Percentiles rank a stretch among this genome's conserved stretches.
phyloP scores from a whole-genome alignment of 306 rosid species.

The Corylus americana region DNA sequence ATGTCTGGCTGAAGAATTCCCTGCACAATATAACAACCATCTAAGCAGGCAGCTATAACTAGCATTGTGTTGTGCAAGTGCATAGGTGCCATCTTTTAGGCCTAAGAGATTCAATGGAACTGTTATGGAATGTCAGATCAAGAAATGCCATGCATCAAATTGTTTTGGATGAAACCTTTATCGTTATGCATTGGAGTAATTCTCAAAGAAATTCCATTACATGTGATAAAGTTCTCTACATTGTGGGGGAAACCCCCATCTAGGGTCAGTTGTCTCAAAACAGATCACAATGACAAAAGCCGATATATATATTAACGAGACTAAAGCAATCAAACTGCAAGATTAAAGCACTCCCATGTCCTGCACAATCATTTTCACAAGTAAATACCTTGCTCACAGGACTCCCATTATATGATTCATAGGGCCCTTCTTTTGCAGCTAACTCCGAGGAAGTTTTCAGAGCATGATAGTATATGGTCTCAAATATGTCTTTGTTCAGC shows the following conservation, averaged over 20 bases:
- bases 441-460: conserved; percentile 70
- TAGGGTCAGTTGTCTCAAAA: not conserved
- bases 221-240: not conserved
- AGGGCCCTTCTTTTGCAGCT: conserved; percentile 77
- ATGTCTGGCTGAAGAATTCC: conserved; percentile 89
- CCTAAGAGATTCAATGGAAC: not conserved
- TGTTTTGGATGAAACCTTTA: not conserved
- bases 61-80: not conserved
- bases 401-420: conserved; percentile 77
- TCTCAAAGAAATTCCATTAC: not conserved
- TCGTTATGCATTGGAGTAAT: not conserved
- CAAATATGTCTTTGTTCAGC: conserved; percentile 88
- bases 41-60: conserved; percentile 9
- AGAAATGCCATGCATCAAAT: not conserved
- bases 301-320: not conserved
- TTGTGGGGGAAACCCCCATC: not conserved
- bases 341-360: not conserved
- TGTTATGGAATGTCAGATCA: not conserved
- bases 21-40: conserved; percentile 38
- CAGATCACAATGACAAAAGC: too few relatives aligned
- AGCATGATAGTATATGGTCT: conserved; percentile 85
- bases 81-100: not conserved
- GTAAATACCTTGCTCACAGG: conserved; percentile 77
- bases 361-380: not conserved
- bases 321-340: not conserved